These are phyloP conservation scores for Fagus crenata DNA, from an alignment of 306 rosid species.

Conservation along the genomic window DNA sequence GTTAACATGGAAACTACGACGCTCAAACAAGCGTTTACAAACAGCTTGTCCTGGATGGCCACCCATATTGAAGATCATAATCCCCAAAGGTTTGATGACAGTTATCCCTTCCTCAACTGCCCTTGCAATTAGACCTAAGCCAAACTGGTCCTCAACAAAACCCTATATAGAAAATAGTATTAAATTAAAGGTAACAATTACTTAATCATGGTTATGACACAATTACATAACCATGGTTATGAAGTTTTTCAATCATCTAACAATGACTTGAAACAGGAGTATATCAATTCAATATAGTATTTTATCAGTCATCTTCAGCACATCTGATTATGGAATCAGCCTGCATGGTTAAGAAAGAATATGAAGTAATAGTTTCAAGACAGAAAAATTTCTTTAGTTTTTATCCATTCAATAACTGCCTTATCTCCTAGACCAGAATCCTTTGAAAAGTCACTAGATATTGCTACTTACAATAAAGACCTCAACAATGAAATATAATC, in stretches of 20 bases:
- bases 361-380: too few species aligned
- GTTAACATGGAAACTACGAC: constrained; percentile 77
- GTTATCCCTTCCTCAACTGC: constrained; percentile 97
- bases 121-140: constrained; percentile 93
- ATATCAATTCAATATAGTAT: neutral
- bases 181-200: neutral
- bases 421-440: too few species aligned
- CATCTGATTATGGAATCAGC: too few species aligned
- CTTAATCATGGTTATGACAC: neutral
- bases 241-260: constrained; percentile 1
- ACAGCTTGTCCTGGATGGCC: constrained; percentile 99
- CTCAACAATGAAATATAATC: too few species aligned
- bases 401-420: too few species aligned
- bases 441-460: too few species aligned
- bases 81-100: constrained; percentile 86
- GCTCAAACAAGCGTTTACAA: constrained; percentile 88
- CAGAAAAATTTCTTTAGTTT: too few species aligned
- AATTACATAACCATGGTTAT: too few species aligned
- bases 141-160: constrained; percentile 98
- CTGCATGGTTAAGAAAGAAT: too few species aligned
- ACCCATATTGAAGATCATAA: constrained; percentile 96
- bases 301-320: too few species aligned
- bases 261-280: neutral
- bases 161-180: constrained; percentile 50
- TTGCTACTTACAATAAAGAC: too few species aligned